Percentiles rank a stretch among this genome's conserved stretches.
Evolutionary conservation across 1,284 basidiomycete species (phyloP).

Genomic region (Ustilago bromivora): DNA sequence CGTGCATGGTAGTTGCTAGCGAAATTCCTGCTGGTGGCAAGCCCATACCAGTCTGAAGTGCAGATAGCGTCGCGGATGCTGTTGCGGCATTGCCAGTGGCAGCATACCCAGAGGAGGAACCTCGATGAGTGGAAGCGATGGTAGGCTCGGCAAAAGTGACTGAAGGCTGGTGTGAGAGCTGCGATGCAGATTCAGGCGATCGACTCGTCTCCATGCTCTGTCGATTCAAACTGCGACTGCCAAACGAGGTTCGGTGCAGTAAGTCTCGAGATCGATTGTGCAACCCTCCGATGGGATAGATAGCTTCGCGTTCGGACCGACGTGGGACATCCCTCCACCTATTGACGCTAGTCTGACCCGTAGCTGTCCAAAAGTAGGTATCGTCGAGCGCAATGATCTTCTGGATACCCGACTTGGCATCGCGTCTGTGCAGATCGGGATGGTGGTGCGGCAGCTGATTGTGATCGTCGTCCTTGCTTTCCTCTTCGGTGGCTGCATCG

Average conservation of each 20-base stretch:
- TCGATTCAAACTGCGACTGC: slow-evolving; percentile 30
- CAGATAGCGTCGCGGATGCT: slow-evolving; percentile 19
- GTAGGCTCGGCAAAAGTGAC: slow-evolving; percentile 47
- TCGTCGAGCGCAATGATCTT: slow-evolving; percentile 88
- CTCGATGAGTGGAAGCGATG: slow-evolving; percentile 8
- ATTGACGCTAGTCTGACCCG: slow-evolving; percentile 81
- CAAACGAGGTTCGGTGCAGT: slow-evolving; percentile 27
- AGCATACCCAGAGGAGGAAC: not conserved
- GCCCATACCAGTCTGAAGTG: slow-evolving; percentile 38
- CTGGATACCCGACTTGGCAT: slow-evolving; percentile 78
- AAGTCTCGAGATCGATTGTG: slow-evolving; percentile 26
- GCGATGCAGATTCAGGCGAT: slow-evolving; percentile 22
- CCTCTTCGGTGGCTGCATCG: slow-evolving; percentile 18
- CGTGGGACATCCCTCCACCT: slow-evolving; percentile 79
- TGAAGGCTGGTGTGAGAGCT: slow-evolving; percentile 28
- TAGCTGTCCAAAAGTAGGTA: slow-evolving; percentile 89
- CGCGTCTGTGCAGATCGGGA: slow-evolving; percentile 59
- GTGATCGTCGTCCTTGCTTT: slow-evolving; percentile 5
- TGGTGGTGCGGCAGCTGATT: slow-evolving; percentile 11
- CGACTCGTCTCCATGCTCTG: slow-evolving; percentile 33
- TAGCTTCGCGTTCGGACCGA: slow-evolving; percentile 47
- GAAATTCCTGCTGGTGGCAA: slow-evolving; percentile 29
- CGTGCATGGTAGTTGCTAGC: slow-evolving; percentile 72
- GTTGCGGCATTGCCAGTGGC: slow-evolving; percentile 5
- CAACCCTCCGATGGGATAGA: slow-evolving; percentile 48